Base-by-base conservation (phyloP, 129 eudicot species). In the Tagetes patula region DNA sequence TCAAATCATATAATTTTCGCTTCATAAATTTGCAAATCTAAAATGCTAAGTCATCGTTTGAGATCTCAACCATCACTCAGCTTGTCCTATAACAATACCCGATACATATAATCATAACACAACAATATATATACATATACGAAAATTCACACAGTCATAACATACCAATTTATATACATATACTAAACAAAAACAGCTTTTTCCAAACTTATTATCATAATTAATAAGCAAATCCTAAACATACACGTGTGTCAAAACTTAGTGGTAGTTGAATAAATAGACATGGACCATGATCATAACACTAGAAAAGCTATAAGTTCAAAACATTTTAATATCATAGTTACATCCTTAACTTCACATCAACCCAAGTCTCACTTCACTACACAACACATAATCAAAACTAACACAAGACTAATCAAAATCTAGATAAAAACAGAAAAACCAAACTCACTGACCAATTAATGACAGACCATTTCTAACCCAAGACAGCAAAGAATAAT, bases 191-290 rank as follows among this genome's bases (percentile, higher is more conserved):
- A 14, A 9, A 47, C 1, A 33, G 6, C 33, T 53, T 54, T 5
- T 8, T 27, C 0, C 2, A 2, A 49, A 13, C 69, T 5, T 32
- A 47, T 59, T 32, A 37, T 59, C 4, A 34, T 2, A 20, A 50
- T 10, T 12, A 10, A 63, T 49, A 65, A 40, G 4, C 58, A 66
- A 14, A 54, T 55, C 12, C 14, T 75, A 13, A 75, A 53, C 37
- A 66, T n/a, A 43, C 56, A 45, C 34, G 2, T 42, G 38, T 30
- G n/a, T 8, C 80, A 48, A 48, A 61, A 41, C 14, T 5, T 34
- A 39, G 47, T 65, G 8, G 30, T 63, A 34, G 66, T 61, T 63
- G 9, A 52, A 71, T 61, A 12, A 77, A 70, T 64, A 61, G 32
- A 39, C 2, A 62, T 6, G 41, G 67, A 78, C 66, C 60, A 33